Percentiles rank a stretch among this genome's conserved stretches.
Conservation (phyloP, 108 stramenopile genomes). For the Parietichytrium sp. region DNA sequence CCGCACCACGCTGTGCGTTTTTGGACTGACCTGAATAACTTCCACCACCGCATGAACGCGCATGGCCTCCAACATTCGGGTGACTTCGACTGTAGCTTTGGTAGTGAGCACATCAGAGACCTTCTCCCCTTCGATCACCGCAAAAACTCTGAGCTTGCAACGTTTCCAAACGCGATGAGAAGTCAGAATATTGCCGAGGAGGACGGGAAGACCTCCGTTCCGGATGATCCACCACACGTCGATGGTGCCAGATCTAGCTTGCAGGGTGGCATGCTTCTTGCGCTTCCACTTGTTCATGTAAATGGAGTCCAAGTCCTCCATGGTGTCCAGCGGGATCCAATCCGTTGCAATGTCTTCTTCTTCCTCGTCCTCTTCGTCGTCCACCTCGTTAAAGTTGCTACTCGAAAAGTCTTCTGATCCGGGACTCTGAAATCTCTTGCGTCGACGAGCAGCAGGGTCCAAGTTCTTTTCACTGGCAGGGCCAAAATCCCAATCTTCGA, state of each 20-base stretch:
- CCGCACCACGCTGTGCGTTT: neutral
- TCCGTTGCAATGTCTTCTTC: too few relatives aligned
- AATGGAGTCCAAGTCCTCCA: neutral
- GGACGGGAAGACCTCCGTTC: slow-evolving; percentile 26
- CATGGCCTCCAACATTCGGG: slow-evolving; percentile 25
- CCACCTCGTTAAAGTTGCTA: neutral
- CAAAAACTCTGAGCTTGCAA: neutral
- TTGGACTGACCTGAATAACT: neutral
- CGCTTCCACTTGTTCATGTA: slow-evolving; percentile 38
- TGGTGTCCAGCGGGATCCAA: too few relatives aligned
- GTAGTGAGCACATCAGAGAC: neutral
- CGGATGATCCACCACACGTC: slow-evolving; percentile 35
- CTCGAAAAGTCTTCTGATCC: too few relatives aligned
- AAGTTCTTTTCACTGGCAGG: too few relatives aligned
- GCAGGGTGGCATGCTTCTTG: neutral
- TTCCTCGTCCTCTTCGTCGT: neutral
- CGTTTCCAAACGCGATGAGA: slow-evolving; percentile 24
- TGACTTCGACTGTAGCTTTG: neutral
- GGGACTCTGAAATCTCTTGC: too few relatives aligned
- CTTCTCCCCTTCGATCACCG: neutral
- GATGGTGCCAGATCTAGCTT: neutral
- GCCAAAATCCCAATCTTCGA: too few relatives aligned
- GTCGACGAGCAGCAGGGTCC: too few relatives aligned
- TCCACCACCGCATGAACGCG: slow-evolving; percentile 12
- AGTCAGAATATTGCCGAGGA: neutral